A percentile compares a stretch with the other conserved stretches of the same genome.
phyloP scores from a whole-genome alignment of 768 basidiomycete genomes.

The Sporobolomyces pararoseus region DNA sequence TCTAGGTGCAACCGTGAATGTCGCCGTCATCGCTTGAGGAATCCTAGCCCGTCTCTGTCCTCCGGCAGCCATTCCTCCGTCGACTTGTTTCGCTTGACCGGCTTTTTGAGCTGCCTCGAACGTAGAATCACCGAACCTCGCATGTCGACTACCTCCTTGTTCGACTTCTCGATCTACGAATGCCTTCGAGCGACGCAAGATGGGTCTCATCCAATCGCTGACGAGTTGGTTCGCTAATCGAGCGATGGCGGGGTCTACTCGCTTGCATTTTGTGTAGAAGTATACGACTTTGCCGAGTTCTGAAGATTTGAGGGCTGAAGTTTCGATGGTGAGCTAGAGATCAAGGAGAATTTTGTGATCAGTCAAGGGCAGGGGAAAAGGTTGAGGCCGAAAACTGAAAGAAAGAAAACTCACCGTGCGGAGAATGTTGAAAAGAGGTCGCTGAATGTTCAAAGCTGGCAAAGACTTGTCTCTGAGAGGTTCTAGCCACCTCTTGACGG shows the following conservation, averaged over 20 bases:
- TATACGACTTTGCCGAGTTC: slow-evolving; percentile 81
- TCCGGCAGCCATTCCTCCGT: slow-evolving; percentile 51
- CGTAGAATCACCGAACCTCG: slow-evolving; percentile 58
- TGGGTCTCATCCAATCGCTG: slow-evolving; percentile 79
- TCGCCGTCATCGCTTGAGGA: slow-evolving; percentile 69
- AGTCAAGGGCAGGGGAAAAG: background rate
- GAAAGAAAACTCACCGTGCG: slow-evolving; percentile 53
- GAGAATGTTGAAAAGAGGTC: slow-evolving; percentile 77
- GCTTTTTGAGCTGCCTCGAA: slow-evolving; percentile 53
- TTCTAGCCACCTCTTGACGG: slow-evolving; percentile 85
- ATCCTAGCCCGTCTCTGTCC: slow-evolving; percentile 79
- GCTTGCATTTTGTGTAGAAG: slow-evolving; percentile 94
- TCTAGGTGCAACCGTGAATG: slow-evolving; percentile 71
- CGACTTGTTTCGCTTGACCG: slow-evolving; percentile 61
- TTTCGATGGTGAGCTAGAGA: slow-evolving; percentile 78
- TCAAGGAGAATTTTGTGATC: background rate
- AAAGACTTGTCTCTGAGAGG: slow-evolving; percentile 88
- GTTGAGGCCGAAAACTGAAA: background rate
- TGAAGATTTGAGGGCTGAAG: slow-evolving; percentile 81
- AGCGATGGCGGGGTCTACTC: slow-evolving; percentile 74
- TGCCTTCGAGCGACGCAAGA: slow-evolving; percentile 66
- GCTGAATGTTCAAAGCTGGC: slow-evolving; percentile 92
- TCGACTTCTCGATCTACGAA: slow-evolving; percentile 61
- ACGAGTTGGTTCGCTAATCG: slow-evolving; percentile 80
- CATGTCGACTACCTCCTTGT: slow-evolving; percentile 54